These are phyloP conservation scores for Lachnellula arida DNA, from an alignment of 2,329 filamentous ascomycete genomes.

Conservation along the genomic window DNA sequence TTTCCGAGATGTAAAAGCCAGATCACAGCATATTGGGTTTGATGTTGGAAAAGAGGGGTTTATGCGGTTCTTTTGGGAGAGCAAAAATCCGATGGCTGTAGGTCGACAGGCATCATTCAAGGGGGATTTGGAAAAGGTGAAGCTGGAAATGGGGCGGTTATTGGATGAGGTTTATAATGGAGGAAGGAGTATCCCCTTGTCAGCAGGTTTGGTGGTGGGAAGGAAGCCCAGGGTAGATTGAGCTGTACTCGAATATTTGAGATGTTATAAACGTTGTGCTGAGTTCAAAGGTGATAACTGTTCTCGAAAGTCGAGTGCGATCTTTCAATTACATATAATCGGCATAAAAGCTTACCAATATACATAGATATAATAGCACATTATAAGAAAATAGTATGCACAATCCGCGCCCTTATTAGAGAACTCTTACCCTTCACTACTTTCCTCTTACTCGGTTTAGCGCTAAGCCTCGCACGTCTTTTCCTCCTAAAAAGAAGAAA, in stretches of 20 bases:
- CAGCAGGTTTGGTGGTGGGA: conserved; percentile 2
- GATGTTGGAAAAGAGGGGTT: conserved; percentile 5
- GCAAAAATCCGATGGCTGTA: background rate
- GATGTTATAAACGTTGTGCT: no score
- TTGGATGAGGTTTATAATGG: background rate
- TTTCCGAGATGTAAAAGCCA: background rate
- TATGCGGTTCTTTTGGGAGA: conserved; percentile 5
- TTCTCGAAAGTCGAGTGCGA: no score
- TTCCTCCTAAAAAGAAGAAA: no score
- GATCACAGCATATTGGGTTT: background rate
- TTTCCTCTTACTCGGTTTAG: no score
- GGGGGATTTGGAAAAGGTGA: conserved; percentile 5
- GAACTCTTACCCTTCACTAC: no score
- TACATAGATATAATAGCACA: no score
- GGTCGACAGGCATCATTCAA: background rate
- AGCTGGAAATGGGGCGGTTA: conserved; percentile 4
- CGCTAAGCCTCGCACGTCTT: no score
- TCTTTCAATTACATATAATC: no score
- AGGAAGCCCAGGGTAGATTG: background rate
- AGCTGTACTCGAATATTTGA: background rate
- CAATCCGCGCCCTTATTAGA: no score
- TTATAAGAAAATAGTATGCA: no score
- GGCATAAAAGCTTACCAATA: no score
- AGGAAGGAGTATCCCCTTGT: conserved; percentile 2
- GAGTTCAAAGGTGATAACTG: no score